Conservation (phyloP, 2,329 filamentous ascomycete genomes). For the Paracoccidioides brasiliensis region DNA sequence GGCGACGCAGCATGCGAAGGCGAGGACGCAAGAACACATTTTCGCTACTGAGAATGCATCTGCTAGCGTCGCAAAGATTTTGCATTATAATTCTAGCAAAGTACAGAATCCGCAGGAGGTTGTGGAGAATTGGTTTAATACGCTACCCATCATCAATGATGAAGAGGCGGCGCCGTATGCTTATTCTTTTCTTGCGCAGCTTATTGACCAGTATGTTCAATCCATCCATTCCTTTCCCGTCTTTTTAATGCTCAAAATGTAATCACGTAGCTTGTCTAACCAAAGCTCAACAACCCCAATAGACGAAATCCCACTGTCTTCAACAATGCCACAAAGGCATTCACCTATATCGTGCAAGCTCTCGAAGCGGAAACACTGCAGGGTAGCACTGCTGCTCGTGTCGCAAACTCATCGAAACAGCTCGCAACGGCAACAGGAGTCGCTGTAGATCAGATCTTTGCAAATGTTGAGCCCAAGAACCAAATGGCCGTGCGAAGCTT, state of each 20-base stretch:
- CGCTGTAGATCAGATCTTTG: constrained; percentile 62
- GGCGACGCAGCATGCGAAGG: constrained; percentile 65
- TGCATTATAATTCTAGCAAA: constrained; percentile 73
- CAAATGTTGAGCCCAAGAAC: constrained; percentile 62
- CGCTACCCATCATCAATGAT: constrained; percentile 82
- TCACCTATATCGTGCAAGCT: constrained; percentile 73
- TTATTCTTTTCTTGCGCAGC: constrained; percentile 77
- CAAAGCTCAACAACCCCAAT: constrained; percentile 10
- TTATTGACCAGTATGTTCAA: constrained; percentile 80
- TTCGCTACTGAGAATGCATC: constrained; percentile 97
- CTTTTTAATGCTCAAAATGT: background rate
- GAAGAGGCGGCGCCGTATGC: constrained; percentile 96
- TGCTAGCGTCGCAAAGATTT: constrained; percentile 89
- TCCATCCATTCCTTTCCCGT: constrained; percentile 2
- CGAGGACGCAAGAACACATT: constrained; percentile 81
- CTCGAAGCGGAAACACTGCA: constrained; percentile 83
- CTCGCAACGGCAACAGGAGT: constrained; percentile 61
- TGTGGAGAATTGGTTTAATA: constrained; percentile 76
- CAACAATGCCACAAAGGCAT: constrained; percentile 64
- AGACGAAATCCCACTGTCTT: constrained; percentile 80
- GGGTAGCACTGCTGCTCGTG: constrained; percentile 64
- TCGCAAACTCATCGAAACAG: constrained; percentile 64
- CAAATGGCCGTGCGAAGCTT: constrained; percentile 68
- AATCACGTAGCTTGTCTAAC: background rate
- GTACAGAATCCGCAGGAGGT: constrained; percentile 65